These are phyloP conservation scores for Hypocreales sp. DNA, from an alignment of 2,329 filamentous ascomycete species.

Conservation along the genomic window DNA sequence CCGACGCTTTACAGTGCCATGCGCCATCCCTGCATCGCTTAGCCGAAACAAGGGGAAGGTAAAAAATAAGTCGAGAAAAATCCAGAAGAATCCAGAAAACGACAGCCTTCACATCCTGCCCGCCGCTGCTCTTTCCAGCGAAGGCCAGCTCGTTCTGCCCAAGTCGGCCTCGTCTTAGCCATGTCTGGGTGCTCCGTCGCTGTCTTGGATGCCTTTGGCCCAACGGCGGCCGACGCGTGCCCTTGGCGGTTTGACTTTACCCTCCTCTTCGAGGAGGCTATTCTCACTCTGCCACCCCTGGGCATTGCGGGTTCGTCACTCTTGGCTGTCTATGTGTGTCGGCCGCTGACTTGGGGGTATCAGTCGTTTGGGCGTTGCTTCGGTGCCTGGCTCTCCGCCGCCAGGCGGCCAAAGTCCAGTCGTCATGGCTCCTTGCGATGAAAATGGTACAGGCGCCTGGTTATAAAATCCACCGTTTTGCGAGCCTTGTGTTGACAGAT, in stretches of 20 bases:
- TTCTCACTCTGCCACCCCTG: constrained; percentile 9
- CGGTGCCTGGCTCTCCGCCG: constrained; percentile 2
- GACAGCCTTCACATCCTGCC: too few relatives aligned
- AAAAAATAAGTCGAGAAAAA: too few relatives aligned
- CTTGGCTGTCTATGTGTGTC: neutral
- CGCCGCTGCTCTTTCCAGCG: too few relatives aligned
- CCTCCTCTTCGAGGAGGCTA: constrained; percentile 11
- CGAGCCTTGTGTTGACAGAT: neutral
- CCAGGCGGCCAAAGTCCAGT: constrained; percentile 2
- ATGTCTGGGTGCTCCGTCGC: constrained; percentile 4
- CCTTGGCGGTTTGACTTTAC: constrained; percentile 14
- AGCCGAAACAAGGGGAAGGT: too few relatives aligned
- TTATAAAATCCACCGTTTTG: too few relatives aligned
- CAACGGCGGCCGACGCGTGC: constrained; percentile 6
- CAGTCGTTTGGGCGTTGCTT: constrained; percentile 3
- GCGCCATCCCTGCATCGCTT: too few relatives aligned
- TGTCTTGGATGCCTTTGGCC: constrained; percentile 6
- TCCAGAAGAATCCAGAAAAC: too few relatives aligned
- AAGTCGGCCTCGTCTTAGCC: neutral
- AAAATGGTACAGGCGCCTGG: too few relatives aligned
- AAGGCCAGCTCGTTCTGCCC: too few relatives aligned
- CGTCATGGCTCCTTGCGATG: constrained; percentile 5
- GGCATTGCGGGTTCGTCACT: constrained; percentile 5
- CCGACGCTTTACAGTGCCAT: too few relatives aligned
- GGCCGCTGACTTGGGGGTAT: too few relatives aligned